These are phyloP conservation scores for Coemansia sp. DNA, from an alignment of 192 early-diverging fungal species.

Conservation along the genomic window DNA sequence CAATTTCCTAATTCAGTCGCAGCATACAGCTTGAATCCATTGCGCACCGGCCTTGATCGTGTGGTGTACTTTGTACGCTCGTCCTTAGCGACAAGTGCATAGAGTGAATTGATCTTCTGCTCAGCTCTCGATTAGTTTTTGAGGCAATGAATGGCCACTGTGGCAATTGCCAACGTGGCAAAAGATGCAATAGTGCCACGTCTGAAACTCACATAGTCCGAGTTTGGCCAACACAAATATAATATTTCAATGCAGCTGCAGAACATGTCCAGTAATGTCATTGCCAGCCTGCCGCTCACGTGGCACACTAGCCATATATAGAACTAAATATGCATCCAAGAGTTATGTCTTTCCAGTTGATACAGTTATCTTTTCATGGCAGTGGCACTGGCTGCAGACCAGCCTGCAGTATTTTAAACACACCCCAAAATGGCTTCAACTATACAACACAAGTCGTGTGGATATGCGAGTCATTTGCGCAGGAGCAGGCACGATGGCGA, in stretches of 20 bases:
- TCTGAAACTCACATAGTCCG: not conserved
- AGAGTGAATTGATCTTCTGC: not conserved
- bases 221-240: not conserved
- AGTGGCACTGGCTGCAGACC: conserved; percentile 1
- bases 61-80: not conserved
- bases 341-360: not conserved
- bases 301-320: not conserved
- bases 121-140: not conserved
- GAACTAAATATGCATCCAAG: not conserved
- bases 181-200: not conserved
- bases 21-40: not conserved
- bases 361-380: not conserved
- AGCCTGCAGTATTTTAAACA: not conserved
- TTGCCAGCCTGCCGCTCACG: not conserved
- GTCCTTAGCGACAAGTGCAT: not conserved
- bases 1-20: not conserved
- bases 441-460: not conserved
- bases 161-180: not conserved
- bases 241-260: not conserved
- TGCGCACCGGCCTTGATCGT: not conserved
- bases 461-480: conserved; percentile 1
- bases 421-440: not conserved
- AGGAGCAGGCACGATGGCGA: not conserved
- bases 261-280: not conserved
- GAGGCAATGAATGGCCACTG: not conserved